Base-by-base conservation (phyloP, 148 eudicot species). In the Diospyros kaki region DNA sequence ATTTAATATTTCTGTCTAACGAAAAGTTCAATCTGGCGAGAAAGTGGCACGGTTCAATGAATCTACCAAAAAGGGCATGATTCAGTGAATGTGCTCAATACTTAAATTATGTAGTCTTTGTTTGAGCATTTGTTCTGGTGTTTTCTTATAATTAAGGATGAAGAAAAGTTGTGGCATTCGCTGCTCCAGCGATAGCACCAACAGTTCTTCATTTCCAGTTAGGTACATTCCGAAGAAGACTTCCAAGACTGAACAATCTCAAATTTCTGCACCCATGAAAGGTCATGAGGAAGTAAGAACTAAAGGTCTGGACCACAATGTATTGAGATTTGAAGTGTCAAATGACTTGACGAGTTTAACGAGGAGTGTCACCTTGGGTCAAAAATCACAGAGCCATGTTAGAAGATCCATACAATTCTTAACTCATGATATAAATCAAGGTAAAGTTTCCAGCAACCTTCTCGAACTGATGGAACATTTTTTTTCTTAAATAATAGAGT, bases 171-270 rank as follows among this genome's bases (percentile, higher is more conserved):
- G 39, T 50, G 59, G 39, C 67, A 79, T 81, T 61, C 81, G 76
- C 64, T 85, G 86, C 77, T 83, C 81, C n/a, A 77, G 71, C 15
- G 72, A 55, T 41, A 80, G 84, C 45, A 74, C 77, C 46, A 73
- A 73, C 67, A 66, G 81, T 64, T 51, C 79, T 1, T 74, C 82
- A 58, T 67, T 84, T 69, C 97, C 98, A 10, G 90, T 91, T 69
- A 82, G 84, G 70, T 90, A 89, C 79, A 76, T 85, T 75, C 91
- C 95, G n/a, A 91, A 87, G 77, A 84, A 73, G 70, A 64, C 59
- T 58, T 77, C 69, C 46, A 81, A 76, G 56, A 62, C 69, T 28
- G 77, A 73, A 67, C 61, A 84, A 58, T 15, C 77, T 1, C 72
- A 73, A 72, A 62, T 3, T 65, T 54, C 79, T 74, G 46, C 70